Conservation (phyloP, 257 asterid genomes). For the Ophiorrhiza pumila region DNA sequence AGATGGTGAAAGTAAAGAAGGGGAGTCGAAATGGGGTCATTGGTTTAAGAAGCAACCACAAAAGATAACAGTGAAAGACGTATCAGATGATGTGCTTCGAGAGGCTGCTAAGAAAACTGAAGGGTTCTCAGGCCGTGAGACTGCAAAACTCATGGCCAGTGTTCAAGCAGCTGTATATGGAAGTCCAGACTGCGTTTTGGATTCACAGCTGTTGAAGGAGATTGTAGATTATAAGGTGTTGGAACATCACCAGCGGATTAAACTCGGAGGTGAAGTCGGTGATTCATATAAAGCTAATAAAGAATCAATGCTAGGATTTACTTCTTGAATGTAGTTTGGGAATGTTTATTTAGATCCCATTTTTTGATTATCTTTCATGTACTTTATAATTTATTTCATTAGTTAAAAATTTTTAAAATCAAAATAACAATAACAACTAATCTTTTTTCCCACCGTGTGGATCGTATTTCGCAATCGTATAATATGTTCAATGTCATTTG, state of each 20-base stretch:
- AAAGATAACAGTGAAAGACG: constrained; percentile 53
- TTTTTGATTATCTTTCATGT: background rate
- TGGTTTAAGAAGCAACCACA: constrained; percentile 54
- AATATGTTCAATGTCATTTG: too few relatives aligned
- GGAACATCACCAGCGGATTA: constrained; percentile 80
- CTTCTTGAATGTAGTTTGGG: constrained; percentile 7
- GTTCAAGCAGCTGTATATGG: constrained; percentile 93
- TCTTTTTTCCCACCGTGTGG: too few relatives aligned
- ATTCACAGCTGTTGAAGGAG: constrained; percentile 59
- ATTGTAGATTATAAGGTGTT: constrained; percentile 75
- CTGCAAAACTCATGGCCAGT: constrained; percentile 91
- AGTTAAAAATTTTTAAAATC: too few relatives aligned
- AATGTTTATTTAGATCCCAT: background rate
- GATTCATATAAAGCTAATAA: constrained; percentile 2
- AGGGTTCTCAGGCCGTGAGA: constrained; percentile 95
- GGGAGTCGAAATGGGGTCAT: constrained; percentile 45
- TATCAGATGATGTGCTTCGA: constrained; percentile 57
- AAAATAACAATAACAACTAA: too few relatives aligned
- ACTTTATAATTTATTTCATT: background rate
- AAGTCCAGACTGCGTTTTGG: constrained; percentile 74
- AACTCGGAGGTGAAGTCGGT: constrained; percentile 55
- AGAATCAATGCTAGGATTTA: background rate
- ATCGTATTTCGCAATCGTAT: too few relatives aligned
- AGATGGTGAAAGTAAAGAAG: constrained; percentile 40
- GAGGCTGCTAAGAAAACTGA: constrained; percentile 72